These are phyloP conservation scores for Podaxis pistillaris DNA, from an alignment of 768 basidiomycete species.

Conservation along the genomic window DNA sequence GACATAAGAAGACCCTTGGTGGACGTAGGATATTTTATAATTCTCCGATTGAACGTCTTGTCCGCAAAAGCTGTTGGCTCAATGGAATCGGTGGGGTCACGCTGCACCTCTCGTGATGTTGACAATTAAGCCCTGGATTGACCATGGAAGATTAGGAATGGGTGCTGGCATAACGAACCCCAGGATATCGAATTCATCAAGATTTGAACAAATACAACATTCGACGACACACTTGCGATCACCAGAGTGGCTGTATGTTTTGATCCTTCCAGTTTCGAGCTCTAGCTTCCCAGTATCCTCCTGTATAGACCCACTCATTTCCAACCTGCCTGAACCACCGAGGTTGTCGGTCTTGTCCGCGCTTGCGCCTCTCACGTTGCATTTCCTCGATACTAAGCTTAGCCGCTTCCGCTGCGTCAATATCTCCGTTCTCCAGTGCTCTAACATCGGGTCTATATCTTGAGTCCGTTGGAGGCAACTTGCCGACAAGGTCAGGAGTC, in stretches of 20 bases:
- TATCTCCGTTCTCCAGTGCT: conserved; percentile 74
- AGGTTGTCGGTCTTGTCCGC: conserved; percentile 57
- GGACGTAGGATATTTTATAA: not conserved
- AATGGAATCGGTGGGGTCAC: not conserved
- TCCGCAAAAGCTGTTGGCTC: not conserved
- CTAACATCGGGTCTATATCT: conserved; percentile 79
- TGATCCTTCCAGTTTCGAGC: conserved; percentile 59
- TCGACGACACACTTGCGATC: conserved; percentile 21
- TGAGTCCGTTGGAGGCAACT: conserved; percentile 79
- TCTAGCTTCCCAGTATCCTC: conserved; percentile 84
- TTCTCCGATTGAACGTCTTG: conserved; percentile 1
- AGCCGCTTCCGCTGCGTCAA: conserved; percentile 68
- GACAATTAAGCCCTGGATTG: not conserved
- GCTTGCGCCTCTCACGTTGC: conserved; percentile 70
- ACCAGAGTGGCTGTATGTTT: conserved; percentile 60
- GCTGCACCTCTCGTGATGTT: too few species aligned
- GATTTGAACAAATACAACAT: not conserved
- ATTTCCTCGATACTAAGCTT: conserved; percentile 73
- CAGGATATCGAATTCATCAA: not conserved
- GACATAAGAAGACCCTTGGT: not conserved
- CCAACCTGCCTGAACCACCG: conserved; percentile 73
- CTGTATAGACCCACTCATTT: conserved; percentile 74
- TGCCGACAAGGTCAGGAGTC: conserved; percentile 58
- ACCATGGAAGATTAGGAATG: not conserved
- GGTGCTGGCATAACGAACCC: not conserved